A percentile compares a stretch with the other conserved stretches of the same genome.
Evolutionary conservation across 2,329 filamentous ascomycete genomes (phyloP).

Genomic region (Arachnomyces sp.): DNA sequence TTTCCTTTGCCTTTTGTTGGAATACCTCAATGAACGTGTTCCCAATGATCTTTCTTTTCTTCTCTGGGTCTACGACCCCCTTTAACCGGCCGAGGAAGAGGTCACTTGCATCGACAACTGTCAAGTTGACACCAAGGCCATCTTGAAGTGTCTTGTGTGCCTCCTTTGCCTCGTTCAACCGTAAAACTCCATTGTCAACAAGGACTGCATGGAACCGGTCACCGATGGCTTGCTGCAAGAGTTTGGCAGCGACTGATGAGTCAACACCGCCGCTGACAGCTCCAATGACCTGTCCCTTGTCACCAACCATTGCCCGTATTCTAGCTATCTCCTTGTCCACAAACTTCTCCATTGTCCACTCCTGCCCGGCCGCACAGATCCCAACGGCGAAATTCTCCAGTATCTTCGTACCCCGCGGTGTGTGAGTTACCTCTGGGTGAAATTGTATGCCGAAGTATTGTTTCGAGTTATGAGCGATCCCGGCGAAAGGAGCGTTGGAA

Average conservation of each 20-base stretch:
- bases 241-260: constrained; percentile 74
- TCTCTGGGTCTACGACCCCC: constrained; percentile 73
- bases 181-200: constrained; percentile 79
- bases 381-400: constrained; percentile 76
- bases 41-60: constrained; percentile 87
- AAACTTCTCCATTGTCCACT: constrained; percentile 86
- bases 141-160: constrained; percentile 73
- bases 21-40: constrained; percentile 75
- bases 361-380: constrained; percentile 67
- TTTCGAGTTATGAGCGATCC: constrained; percentile 51
- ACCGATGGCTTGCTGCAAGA: constrained; percentile 69
- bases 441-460: constrained; percentile 78
- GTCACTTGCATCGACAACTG: constrained; percentile 71
- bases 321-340: constrained; percentile 69
- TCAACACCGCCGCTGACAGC: constrained; percentile 81
- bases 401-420: constrained; percentile 59
- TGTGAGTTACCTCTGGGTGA: constrained; percentile 78
- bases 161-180: constrained; percentile 72
- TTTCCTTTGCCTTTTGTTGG: constrained; percentile 67
- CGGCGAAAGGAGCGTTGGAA: constrained; percentile 68
- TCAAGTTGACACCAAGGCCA: constrained; percentile 83
- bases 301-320: constrained; percentile 75
- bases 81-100: constrained; percentile 69
- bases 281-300: constrained; percentile 72
- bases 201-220: constrained; percentile 78